Percentiles rank a stretch among this genome's conserved stretches.
phyloP scores from a whole-genome alignment of 2,329 filamentous ascomycete species.

The Exophiala bonariae region DNA sequence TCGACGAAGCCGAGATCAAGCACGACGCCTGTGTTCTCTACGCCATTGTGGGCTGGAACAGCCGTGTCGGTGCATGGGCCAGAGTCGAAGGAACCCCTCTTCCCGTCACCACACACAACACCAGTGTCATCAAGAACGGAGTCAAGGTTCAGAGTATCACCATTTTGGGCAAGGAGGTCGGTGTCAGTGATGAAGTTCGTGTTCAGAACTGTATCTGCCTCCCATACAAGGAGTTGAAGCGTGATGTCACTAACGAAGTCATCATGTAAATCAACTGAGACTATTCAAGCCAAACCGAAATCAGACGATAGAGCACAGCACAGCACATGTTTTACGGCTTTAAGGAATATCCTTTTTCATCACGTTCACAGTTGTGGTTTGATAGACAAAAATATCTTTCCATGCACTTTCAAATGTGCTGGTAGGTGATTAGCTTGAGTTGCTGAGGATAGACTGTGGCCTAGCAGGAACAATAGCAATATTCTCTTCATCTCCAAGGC shows the following conservation, averaged over 20 bases:
- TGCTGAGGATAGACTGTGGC: too few species aligned
- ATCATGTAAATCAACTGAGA: slow-evolving; percentile 68
- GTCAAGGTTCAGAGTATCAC: slow-evolving; percentile 99
- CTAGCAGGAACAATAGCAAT: too few species aligned
- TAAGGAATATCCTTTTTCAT: too few species aligned
- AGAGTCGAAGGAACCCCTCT: slow-evolving; percentile 94
- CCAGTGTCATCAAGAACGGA: slow-evolving; percentile 94
- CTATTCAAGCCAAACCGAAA: neutral
- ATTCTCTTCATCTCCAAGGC: too few species aligned
- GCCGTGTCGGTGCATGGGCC: slow-evolving; percentile 95
- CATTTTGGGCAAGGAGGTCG: slow-evolving; percentile 94
- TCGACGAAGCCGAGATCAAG: slow-evolving; percentile 93
- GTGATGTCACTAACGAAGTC: slow-evolving; percentile 72
- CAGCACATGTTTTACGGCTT: too few species aligned
- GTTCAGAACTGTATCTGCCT: slow-evolving; percentile 98
- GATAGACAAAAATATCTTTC: too few species aligned
- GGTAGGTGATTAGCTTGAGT: too few species aligned
- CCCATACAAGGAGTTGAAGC: slow-evolving; percentile 97
- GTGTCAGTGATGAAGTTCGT: slow-evolving; percentile 87
- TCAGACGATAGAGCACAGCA: neutral
- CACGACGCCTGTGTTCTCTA: slow-evolving; percentile 95
- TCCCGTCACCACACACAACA: slow-evolving; percentile 82
- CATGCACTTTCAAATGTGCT: too few species aligned
- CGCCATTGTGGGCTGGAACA: slow-evolving; percentile 95
- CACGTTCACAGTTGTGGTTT: too few species aligned